Conservation (phyloP, 2,329 filamentous ascomycete species). For the Leptosphaerulina australis region DNA sequence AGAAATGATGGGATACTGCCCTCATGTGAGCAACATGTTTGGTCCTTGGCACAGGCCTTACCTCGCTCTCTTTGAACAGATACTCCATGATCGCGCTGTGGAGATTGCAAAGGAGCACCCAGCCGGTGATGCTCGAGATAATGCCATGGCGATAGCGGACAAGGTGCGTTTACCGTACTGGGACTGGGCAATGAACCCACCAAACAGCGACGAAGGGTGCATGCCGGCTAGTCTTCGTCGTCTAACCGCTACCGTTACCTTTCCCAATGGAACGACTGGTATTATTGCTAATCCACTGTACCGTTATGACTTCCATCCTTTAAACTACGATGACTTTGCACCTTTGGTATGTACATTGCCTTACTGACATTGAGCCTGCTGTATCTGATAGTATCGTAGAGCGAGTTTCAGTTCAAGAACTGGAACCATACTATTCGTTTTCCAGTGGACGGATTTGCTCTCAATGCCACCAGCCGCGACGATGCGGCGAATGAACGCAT, state of each 20-base stretch:
- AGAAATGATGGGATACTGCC: conserved; percentile 38
- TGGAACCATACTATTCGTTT: conserved; percentile 43
- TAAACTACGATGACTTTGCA: conserved; percentile 37
- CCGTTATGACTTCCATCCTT: conserved; percentile 40
- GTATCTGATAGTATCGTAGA: conserved; percentile 15
- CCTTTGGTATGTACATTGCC: conserved; percentile 26
- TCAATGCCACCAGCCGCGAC: conserved; percentile 37
- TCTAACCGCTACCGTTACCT: conserved; percentile 28
- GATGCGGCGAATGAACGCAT: conserved; percentile 35
- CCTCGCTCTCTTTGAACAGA: conserved; percentile 42
- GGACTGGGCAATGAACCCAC: conserved; percentile 43
- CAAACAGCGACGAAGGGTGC: conserved; percentile 28
- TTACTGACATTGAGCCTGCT: not conserved
- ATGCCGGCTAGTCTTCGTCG: conserved; percentile 35
- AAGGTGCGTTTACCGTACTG: conserved; percentile 43
- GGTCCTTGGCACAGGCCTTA: conserved; percentile 44
- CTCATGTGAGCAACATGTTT: conserved; percentile 41
- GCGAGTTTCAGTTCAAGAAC: conserved; percentile 40
- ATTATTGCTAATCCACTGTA: conserved; percentile 38
- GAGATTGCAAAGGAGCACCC: conserved; percentile 40
- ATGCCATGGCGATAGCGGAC: conserved; percentile 31
- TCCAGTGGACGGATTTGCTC: conserved; percentile 30
- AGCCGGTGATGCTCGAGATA: conserved; percentile 28
- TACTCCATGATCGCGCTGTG: conserved; percentile 39
- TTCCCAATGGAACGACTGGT: conserved; percentile 35